Conservation (phyloP, 441 rosid genomes). For the Biscutella laevigata region DNA sequence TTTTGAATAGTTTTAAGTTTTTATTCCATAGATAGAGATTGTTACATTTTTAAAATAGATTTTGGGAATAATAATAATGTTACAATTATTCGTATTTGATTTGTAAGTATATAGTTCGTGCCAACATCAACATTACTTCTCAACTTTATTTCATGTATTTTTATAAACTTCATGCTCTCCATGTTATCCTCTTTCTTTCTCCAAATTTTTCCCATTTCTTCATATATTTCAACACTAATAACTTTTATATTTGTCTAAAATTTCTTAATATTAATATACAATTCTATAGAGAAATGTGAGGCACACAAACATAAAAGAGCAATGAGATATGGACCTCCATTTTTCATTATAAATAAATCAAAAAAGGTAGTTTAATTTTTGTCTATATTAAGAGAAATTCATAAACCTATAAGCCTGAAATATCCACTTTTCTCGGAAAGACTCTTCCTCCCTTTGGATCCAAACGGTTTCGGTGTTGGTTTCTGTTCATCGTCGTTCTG, state of each 20-base stretch:
- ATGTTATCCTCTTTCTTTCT: constrained; percentile 1
- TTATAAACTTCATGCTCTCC: constrained; percentile 26
- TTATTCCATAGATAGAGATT: too few species aligned
- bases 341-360: neutral
- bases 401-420: constrained; percentile 23
- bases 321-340: constrained; percentile 19
- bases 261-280: too few species aligned
- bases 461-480: constrained; percentile 14
- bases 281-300: constrained; percentile 29
- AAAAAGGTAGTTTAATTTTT: constrained; percentile 18
- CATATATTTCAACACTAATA: neutral
- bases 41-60: neutral
- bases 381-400: constrained; percentile 27
- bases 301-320: constrained; percentile 23
- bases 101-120: constrained; percentile 21
- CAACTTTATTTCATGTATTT: neutral
- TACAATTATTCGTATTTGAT: constrained; percentile 2
- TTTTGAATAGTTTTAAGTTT: too few species aligned
- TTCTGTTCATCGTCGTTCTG: constrained; percentile 20
- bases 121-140: constrained; percentile 24
- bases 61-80: constrained; percentile 4
- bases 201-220: neutral
- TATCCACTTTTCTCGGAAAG: constrained; percentile 17
- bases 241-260: neutral
- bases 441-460: constrained; percentile 17